Base-by-base conservation (phyloP, 2,329 filamentous ascomycete genomes). In the Sarocladiaceae sp. region DNA sequence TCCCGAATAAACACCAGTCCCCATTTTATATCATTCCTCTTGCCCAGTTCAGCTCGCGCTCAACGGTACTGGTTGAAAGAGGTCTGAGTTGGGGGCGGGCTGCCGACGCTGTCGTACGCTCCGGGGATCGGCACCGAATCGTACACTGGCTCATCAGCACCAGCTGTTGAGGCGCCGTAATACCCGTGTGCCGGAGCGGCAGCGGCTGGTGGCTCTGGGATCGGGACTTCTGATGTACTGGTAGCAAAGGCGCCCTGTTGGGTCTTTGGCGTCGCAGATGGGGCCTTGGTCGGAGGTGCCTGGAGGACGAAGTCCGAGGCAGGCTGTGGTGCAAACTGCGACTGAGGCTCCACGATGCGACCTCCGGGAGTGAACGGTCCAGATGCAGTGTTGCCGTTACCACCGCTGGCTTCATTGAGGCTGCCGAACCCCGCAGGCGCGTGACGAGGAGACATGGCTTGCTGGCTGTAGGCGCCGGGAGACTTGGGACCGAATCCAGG, bases 41-140 rank as follows among this genome's bases (percentile, higher is more conserved):
- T 29, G 21, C 19, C 26, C 40, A 43, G 34, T 43, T 52, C n/a
- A 58, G 43, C 40, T 11, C 9, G 4, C 4, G 40, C n/a, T 43
- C n/a, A 43, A n/a, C 18, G 10, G 16, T 32, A 33, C 4, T 27
- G 26, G n/a, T 43, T 43, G 51, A 75, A 76, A 19, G 54, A 60
- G 11, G 63, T 66, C 57, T 71, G 69, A 33, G 53, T 60, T 7
- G 68, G 65, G 24, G 67, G 68, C 26, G 76, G 73, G 55, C 69
- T 76, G 62, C 69, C 74, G 45, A 79, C 54, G 5, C 70, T 70
- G 47, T 70, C 70, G 59, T 96, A 96, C 0, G 89, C 86, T 5
- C 85, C 86, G 0, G 91, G 91, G 48, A 96, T 95, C 1, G 90
- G 88, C 24, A 96, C 91, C 18, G 83, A 70, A 11, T 83, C 90